Conservation (phyloP, 306 rosid genomes). For the Cotoneaster glaucophyllus region DNA sequence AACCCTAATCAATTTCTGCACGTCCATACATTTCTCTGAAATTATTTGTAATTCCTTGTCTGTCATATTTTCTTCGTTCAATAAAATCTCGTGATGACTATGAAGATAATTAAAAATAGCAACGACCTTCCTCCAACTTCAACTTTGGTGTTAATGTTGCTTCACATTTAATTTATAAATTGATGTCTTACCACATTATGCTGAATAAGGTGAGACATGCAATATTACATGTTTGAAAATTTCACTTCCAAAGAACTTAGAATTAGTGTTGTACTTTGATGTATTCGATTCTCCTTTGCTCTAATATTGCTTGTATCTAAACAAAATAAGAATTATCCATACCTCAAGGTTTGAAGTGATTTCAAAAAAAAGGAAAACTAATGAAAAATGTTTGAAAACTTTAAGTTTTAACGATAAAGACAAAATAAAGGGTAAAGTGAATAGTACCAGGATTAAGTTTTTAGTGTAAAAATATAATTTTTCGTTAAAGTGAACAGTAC, state of each 20-base stretch:
- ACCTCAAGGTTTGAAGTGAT: no score
- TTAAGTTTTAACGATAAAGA: no score
- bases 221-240: not conserved
- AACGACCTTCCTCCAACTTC: not conserved
- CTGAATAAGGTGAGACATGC: not conserved
- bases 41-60: not conserved
- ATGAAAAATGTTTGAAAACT: no score
- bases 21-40: not conserved
- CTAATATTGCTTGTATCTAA: not conserved
- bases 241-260: not conserved
- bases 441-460: no score
- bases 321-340: no score
- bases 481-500: no score
- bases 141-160: not conserved
- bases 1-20: not conserved
- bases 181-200: not conserved
- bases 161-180: no score
- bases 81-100: not conserved
- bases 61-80: not conserved
- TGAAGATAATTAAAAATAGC: not conserved
- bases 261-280: not conserved
- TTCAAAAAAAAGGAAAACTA: no score
- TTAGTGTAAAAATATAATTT: no score
- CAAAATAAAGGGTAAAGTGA: no score
- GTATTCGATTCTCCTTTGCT: not conserved